Evolutionary conservation across 1,284 basidiomycete genomes (phyloP).

Genomic region (Marasmius tenuissimus): DNA sequence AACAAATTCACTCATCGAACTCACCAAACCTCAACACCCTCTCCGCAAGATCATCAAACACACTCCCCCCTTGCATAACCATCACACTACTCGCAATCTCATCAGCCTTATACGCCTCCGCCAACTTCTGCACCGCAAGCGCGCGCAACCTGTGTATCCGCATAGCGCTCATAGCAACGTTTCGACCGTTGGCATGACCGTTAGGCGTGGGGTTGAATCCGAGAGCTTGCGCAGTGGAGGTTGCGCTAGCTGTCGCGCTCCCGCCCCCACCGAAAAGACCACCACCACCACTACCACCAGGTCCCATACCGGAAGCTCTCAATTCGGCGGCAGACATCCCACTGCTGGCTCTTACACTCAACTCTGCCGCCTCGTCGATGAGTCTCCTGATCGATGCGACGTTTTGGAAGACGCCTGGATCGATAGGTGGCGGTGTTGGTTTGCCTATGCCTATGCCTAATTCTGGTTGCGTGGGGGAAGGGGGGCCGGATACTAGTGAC

Average conservation of each 20-base stretch:
- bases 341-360: conserved; percentile 78
- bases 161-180: conserved; percentile 78
- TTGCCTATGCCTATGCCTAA: conserved; percentile 60
- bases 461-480: conserved; percentile 46
- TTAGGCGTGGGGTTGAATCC: conserved; percentile 53
- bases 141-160: conserved; percentile 73
- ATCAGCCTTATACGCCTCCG: conserved; percentile 77
- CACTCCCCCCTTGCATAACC: conserved; percentile 87
- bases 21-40: conserved; percentile 72
- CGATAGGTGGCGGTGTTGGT: conserved; percentile 76
- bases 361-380: conserved; percentile 82
- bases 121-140: conserved; percentile 79
- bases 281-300: conserved; percentile 16
- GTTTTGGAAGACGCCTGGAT: conserved; percentile 78
- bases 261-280: conserved; percentile 13
- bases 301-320: conserved; percentile 51
- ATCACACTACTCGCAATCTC: conserved; percentile 87
- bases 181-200: conserved; percentile 40
- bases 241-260: conserved; percentile 39
- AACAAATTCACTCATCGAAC: conserved; percentile 23
- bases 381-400: conserved; percentile 71
- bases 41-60: conserved; percentile 84
- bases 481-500: conserved; percentile 21
- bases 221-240: conserved; percentile 59
- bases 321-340: conserved; percentile 73